Percentiles rank a stretch among this genome's conserved stretches.
Conservation (phyloP, 2,329 filamentous ascomycete genomes). For the Sporothrix brasiliensis region DNA sequence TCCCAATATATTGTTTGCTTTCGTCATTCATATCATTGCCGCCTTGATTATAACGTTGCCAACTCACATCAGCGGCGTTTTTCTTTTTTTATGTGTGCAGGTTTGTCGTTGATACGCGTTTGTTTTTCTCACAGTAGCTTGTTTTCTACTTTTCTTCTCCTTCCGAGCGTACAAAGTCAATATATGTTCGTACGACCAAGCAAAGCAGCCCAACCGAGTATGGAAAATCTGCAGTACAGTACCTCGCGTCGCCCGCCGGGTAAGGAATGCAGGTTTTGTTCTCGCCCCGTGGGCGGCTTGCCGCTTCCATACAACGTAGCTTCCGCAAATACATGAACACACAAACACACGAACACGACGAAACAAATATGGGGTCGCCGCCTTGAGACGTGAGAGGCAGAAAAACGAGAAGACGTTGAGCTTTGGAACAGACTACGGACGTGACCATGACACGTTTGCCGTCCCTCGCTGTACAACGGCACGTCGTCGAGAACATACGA, state of each 20-base stretch:
- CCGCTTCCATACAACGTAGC: background rate
- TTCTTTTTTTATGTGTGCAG: background rate
- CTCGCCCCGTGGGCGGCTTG: slow-evolving; percentile 14
- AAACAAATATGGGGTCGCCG: background rate
- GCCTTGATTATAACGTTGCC: background rate
- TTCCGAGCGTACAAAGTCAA: background rate
- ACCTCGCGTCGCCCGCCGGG: slow-evolving; percentile 9
- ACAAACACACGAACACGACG: too few relatives aligned
- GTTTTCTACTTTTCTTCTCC: background rate
- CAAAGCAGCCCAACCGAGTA: background rate
- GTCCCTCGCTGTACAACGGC: background rate
- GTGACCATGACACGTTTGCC: background rate
- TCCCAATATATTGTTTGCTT: background rate
- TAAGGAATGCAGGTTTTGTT: slow-evolving; percentile 6
- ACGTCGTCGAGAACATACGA: background rate
- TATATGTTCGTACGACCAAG: background rate
- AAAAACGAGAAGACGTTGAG: background rate
- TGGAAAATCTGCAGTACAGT: slow-evolving; percentile 6
- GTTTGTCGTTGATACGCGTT: background rate
- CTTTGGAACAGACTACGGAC: background rate
- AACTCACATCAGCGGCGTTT: background rate
- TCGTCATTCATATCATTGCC: background rate
- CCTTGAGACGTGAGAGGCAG: background rate
- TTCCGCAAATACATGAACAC: background rate
- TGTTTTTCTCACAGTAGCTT: background rate